Base-by-base conservation (phyloP, 2,329 filamentous ascomycete genomes). In the Colletotrichum melonis region DNA sequence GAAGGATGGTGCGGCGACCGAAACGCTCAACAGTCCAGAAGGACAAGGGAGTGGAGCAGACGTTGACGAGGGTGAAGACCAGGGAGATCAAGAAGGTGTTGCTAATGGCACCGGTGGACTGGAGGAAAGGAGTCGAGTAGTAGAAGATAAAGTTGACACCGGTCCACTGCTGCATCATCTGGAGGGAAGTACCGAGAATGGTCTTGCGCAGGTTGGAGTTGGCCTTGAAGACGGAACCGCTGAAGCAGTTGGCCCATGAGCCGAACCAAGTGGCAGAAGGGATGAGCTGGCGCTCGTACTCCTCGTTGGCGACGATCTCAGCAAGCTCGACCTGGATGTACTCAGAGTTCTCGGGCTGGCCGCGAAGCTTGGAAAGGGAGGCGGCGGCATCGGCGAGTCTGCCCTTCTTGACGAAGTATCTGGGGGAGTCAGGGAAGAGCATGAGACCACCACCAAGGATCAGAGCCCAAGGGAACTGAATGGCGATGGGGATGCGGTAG, bases 81-180 rank as follows among this genome's bases (percentile, higher is more conserved):
- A 97, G 88, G 72, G 92, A 93, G 81, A 97, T 95, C 78, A 97
- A 83, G 89, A 97, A 97, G 56, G 90, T 88, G 87, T 97, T 92
- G 74, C 81, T 77, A 79, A 97, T 94, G 78, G 93, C 93, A 77
- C 92, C 92, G 35, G 93, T 92, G 28, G 92, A 91, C 84, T 93
- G 84, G 86, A 97, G 93, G 91, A 97, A 97, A 73, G 93, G 91
- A 42, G 94, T 95, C 46, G 93, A 94, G 86, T 92, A 94, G 86
- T 94, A 94, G 87, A 95, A 97, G 88, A 97, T 94, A 85, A 96
- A 97, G 89, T 97, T 97, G 85, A 97, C 93, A 87, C 95, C 94
- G 30, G 94, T 95, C 86, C 87, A 90, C 84, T 94, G 92, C 84
- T 94, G 92, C 92, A 94, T 94, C 92, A 94, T 94, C 86, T 94